phyloP scores from a whole-genome alignment of 2,329 filamentous ascomycete genomes.

The Aspergillus hortae region DNA sequence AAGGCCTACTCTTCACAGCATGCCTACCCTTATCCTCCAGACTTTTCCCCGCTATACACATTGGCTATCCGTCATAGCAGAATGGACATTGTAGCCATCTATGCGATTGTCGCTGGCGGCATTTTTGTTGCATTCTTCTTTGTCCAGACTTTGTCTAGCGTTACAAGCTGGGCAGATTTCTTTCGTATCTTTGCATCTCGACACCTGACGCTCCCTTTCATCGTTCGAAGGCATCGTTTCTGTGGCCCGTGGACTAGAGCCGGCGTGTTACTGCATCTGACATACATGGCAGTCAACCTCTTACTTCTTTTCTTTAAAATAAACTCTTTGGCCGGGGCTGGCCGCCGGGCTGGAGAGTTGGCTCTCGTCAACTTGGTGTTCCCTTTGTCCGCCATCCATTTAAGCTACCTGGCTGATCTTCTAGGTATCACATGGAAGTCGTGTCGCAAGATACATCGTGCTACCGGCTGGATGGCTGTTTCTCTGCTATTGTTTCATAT shows the following conservation, averaged over 20 bases:
- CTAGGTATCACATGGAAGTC: constrained; percentile 13
- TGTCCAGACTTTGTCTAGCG: not conserved
- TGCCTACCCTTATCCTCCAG: not conserved
- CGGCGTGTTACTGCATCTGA: not conserved
- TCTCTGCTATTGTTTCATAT: constrained; percentile 17
- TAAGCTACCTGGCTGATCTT: constrained; percentile 16
- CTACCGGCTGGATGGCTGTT: constrained; percentile 17
- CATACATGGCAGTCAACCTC: not conserved
- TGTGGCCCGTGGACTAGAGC: not conserved
- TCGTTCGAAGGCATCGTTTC: not conserved
- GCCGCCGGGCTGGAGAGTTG: not conserved
- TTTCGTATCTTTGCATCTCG: not conserved
- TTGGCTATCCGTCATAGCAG: not conserved
- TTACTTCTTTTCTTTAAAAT: not conserved
- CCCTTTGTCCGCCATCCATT: constrained; percentile 15
- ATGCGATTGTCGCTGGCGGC: not conserved
- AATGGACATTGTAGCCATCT: not conserved
- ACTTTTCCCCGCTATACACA: not conserved
- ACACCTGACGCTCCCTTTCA: not conserved
- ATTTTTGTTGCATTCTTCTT: not conserved
- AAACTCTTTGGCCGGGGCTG: not conserved
- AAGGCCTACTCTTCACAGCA: not conserved
- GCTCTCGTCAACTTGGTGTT: constrained; percentile 18
- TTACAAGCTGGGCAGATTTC: not conserved
- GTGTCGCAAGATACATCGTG: constrained; percentile 17